These are phyloP conservation scores for Pseudogymnoascus sp. DNA, from an alignment of 2,329 filamentous ascomycete species.

Conservation along the genomic window DNA sequence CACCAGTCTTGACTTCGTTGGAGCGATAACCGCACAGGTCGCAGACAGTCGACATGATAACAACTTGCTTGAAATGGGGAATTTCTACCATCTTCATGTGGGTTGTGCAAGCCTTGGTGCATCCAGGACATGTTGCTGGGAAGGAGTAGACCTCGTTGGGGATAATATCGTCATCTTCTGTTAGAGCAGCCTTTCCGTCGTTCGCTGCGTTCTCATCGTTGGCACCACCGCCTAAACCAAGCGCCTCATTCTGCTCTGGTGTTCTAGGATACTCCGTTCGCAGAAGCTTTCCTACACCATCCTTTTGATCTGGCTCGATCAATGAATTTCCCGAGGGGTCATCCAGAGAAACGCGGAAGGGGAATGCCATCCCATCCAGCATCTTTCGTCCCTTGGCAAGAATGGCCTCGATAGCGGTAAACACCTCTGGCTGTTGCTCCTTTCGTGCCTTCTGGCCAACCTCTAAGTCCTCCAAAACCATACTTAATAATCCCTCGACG, in stretches of 20 bases:
- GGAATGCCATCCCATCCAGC: conserved; percentile 68
- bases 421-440: conserved; percentile 68
- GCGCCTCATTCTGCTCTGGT: conserved; percentile 74
- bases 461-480: conserved; percentile 72
- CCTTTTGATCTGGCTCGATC: conserved; percentile 79
- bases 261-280: conserved; percentile 79
- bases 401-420: conserved; percentile 68
- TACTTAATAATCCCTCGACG: conserved; percentile 77
- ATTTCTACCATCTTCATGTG: conserved; percentile 99
- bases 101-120: conserved; percentile 75
- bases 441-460: conserved; percentile 78
- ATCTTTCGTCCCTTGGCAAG: conserved; percentile 70
- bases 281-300: conserved; percentile 78
- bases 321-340: conserved; percentile 95
- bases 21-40: conserved; percentile 87
- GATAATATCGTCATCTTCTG: conserved; percentile 67
- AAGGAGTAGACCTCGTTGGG: conserved; percentile 91
- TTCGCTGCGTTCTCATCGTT: conserved; percentile 41
- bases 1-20: conserved; percentile 97
- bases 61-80: conserved; percentile 94
- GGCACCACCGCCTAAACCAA: conserved; percentile 66
- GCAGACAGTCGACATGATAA: conserved; percentile 91
- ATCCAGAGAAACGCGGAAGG: conserved; percentile 82
- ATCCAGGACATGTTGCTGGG: conserved; percentile 85
- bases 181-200: conserved; percentile 34